Base-by-base conservation (phyloP, 306 rosid genomes). In the Leucaena leucocephala region DNA sequence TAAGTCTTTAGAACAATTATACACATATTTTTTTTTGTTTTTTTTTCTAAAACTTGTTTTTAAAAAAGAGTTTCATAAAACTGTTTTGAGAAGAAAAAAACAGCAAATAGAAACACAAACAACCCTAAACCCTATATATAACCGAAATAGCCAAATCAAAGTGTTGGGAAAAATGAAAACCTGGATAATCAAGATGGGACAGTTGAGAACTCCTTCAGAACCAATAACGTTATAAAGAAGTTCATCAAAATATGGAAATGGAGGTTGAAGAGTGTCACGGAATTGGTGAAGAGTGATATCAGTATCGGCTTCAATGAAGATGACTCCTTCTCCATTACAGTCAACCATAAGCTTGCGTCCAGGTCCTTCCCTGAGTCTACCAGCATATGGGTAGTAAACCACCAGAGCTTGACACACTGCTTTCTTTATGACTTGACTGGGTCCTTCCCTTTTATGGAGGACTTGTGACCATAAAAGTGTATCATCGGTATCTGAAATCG, bases 271-370 rank as follows among this genome's bases (percentile, higher is more conserved):
- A 16, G 38, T 2, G 38, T 38, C 13, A 35, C 45, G 84, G 19
- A 86, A 76, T 9, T 88, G 68, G 11, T 68, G 19, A 3, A 88
- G 77, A 3, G 76, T 65, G 2, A 88, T 80, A 4, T 86, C 86
- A 0, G 89, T 88, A 8, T 84, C 84, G 4, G 88, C 89, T 58
- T 84, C 91, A 22, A 84, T 34, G 74, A 88, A 88, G 34, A 86
- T 3, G 8, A 88, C 75, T 1, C 88, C 89, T 16, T 88, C 90
- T 3, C 76, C 90, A 3, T 77, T 85, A 50, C 92, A 89, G 38
- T 84, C 90, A 39, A 87, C 89, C 66, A 78, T 71, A 9, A 82
- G 64, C 52, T 82, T 82, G 8, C 71, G 66, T 0, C 10, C 17
- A 35, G 13, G 45, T 0, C 82, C 79, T 8, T 82, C 79, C 42